Percentiles rank a stretch among this genome's conserved stretches.
These are phyloP conservation scores for Penicillium coprophilum DNA, from an alignment of 495 filamentous ascomycete species.

Conservation along the genomic window DNA sequence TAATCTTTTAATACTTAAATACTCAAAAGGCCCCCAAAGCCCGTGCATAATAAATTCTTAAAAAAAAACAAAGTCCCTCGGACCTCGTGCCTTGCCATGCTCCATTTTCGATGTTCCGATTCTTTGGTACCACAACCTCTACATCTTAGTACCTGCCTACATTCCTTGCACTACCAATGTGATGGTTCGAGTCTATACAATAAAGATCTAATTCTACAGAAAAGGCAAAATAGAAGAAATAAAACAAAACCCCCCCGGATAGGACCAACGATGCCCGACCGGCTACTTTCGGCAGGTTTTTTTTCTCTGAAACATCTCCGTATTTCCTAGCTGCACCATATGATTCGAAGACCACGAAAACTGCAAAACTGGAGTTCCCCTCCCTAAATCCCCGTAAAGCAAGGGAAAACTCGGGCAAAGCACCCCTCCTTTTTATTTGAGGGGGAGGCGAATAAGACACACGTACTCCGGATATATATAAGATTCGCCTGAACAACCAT, in stretches of 20 bases:
- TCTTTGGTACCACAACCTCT: not conserved
- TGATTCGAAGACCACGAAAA: not conserved
- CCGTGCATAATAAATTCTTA: not conserved
- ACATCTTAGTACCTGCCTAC: not conserved
- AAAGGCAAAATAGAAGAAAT: not conserved
- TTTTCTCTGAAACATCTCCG: conserved; percentile 1
- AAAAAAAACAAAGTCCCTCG: not conserved
- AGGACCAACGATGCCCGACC: conserved; percentile 7
- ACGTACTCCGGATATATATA: not conserved
- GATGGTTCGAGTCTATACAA: not conserved
- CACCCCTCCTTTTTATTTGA: not conserved
- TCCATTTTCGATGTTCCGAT: not conserved
- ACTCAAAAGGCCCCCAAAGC: not conserved
- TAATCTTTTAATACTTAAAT: not conserved
- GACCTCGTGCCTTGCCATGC: conserved; percentile 5
- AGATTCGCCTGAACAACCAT: not conserved
- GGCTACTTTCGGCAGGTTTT: conserved; percentile 8
- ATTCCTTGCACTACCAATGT: not conserved
- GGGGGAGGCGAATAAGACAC: conserved; percentile 9
- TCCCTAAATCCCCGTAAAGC: not conserved
- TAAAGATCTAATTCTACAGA: not conserved
- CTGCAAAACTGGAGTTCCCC: not conserved
- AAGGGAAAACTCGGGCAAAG: conserved; percentile 1
- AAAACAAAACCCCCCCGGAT: not conserved
- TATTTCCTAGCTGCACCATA: not conserved